Evolutionary conservation across 2,329 filamentous ascomycete genomes (phyloP), one percentile per base, ranked within the genome.

Genomic region (Blastomyces emzantsi): DNA sequence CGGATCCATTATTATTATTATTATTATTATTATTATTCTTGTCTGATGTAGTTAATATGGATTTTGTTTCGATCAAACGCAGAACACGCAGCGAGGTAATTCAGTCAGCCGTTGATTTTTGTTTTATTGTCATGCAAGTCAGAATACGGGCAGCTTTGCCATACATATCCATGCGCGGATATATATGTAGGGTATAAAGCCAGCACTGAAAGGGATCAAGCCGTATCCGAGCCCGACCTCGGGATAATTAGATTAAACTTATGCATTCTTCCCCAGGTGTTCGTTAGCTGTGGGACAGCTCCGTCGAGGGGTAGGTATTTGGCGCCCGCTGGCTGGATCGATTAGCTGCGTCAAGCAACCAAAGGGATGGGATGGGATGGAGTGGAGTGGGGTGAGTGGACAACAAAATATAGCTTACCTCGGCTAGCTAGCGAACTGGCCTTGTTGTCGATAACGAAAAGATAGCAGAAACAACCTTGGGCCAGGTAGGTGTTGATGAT

Each of bases 1-100:
- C 22, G 39, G 13, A 22, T 47, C 57, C 57, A 60, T 60, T 60
- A 33, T 60, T 60, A 17, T 54, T 54, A n/a, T 54, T n/a, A 17
- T 30, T 28, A 19, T 28, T 52, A 28, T 45, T 47, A 43, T 43
- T 17, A 43, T 43, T 45, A 45, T 4, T 45, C 11, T 36, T 36
- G 19, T 51, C 25, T 22, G 25, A 28, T 19, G 30, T 51, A 51
- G 3, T 9, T 28, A 51, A 28, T 51, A 28, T 51, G n/a, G 22
- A 51, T 51, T 15, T 8, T 51, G 4, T 51, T 28, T 28, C 49
- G 22, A 51, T 4, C 22, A 51, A 28, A 15, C 22, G 13, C n/a
- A 49, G 47, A 49, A 49, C n/a, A 49, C 45, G 19, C 45, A 47
- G 45, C 45, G 7, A n/a, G 45, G n/a, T n/a, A 47, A 22, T 1